Conservation (phyloP, 176 grass and related monocot species). For the Eleusine coracana region DNA sequence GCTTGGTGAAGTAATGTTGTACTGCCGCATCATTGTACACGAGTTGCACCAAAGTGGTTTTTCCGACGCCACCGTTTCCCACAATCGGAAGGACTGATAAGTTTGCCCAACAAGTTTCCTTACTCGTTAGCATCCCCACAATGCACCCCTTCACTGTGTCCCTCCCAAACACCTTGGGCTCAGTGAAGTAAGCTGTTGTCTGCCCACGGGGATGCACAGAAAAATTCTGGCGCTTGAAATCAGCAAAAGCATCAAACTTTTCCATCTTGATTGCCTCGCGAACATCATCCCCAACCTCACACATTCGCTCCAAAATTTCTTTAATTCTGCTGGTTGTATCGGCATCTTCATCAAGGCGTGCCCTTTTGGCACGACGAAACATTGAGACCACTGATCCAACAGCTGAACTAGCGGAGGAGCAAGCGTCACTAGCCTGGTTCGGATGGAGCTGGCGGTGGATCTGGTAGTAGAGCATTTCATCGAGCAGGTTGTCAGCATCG, state of each 20-base stretch:
- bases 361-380: neutral
- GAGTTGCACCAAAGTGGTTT: slow-evolving; percentile 6
- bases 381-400: neutral
- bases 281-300: slow-evolving; percentile 25
- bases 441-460: slow-evolving; percentile 4
- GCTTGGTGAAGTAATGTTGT: slow-evolving; percentile 1
- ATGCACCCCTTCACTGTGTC: neutral
- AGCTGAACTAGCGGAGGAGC: neutral
- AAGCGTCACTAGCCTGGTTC: slow-evolving; percentile 8
- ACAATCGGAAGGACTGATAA: slow-evolving; percentile 13
- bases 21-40: slow-evolving; percentile 16
- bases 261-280: slow-evolving; percentile 18
- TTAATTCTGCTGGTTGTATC: neutral
- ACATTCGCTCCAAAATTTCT: slow-evolving; percentile 10
- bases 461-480: slow-evolving; percentile 17
- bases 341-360: neutral
- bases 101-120: neutral
- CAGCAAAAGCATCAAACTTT: slow-evolving; percentile 6
- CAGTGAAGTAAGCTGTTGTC: slow-evolving; percentile 1
- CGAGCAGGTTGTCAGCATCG: slow-evolving; percentile 13
- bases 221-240: neutral
- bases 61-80: neutral
- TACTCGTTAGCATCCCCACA: slow-evolving; percentile 4
- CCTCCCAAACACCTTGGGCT: slow-evolving; percentile 17
- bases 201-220: neutral